A percentile compares a stretch with the other conserved stretches of the same genome.
phyloP scores from a whole-genome alignment of 1,284 basidiomycete genomes.

The Microbotryum scabiosae region DNA sequence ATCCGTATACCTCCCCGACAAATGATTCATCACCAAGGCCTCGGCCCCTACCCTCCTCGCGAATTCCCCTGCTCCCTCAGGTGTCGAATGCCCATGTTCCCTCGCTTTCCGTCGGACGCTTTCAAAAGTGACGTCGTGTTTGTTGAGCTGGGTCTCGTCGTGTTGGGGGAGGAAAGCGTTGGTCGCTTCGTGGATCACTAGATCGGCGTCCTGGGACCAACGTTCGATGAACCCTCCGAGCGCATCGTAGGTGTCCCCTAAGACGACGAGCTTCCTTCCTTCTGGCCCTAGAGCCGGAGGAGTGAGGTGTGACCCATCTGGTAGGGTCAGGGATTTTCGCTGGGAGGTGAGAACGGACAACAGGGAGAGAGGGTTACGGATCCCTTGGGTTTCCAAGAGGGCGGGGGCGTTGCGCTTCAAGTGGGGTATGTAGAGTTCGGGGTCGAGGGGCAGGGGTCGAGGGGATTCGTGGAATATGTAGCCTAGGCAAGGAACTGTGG shows the following conservation, averaged over 20 bases:
- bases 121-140: conserved; percentile 37
- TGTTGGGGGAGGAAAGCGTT: conserved; percentile 64
- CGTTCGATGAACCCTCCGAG: conserved; percentile 45
- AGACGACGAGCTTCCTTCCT: conserved; percentile 65
- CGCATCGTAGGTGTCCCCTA: conserved; percentile 65
- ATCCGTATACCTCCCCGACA: conserved; percentile 39
- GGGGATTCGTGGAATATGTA: conserved; percentile 63
- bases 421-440: conserved; percentile 29
- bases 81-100: conserved; percentile 70
- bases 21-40: conserved; percentile 68
- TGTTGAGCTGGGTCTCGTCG: conserved; percentile 34
- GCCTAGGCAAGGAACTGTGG: conserved; percentile 73
- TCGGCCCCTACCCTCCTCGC: conserved; percentile 58
- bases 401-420: conserved; percentile 16
- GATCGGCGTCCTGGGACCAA: conserved; percentile 54
- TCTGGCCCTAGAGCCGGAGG: conserved; percentile 56
- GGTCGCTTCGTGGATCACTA: conserved; percentile 74
- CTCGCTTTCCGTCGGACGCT: conserved; percentile 53
- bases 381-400: conserved; percentile 45
- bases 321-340: conserved; percentile 56
- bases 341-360: conserved; percentile 58
- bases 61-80: conserved; percentile 67
- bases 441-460: conserved; percentile 41
- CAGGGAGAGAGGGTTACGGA: conserved; percentile 61
- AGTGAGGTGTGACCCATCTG: conserved; percentile 65